Evolutionary conservation across 2,329 filamentous ascomycete genomes (phyloP).

Genomic region (Ophiognomonia clavigignenti-juglandacearum): DNA sequence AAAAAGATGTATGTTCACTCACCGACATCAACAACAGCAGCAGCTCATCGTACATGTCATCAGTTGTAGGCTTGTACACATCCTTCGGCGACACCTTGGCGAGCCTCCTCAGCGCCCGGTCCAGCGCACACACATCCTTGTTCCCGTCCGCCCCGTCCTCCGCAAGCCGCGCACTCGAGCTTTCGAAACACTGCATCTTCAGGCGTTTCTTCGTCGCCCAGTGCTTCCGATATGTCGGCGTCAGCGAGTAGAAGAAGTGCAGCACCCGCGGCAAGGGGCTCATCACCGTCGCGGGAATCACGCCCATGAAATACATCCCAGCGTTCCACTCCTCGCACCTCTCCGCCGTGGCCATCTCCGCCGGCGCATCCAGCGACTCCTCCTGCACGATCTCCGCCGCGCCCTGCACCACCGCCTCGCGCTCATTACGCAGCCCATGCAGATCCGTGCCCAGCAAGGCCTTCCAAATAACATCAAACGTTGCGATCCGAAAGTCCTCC

Average conservation of each 20-base stretch:
- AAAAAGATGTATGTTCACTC: background rate
- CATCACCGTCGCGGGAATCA: conserved; percentile 8
- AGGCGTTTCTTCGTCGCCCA: conserved; percentile 6
- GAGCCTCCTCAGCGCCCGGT: conserved; percentile 5
- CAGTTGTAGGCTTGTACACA: conserved; percentile 6
- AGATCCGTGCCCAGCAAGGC: conserved; percentile 9
- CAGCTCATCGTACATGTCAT: conserved; percentile 12
- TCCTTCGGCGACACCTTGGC: conserved; percentile 8
- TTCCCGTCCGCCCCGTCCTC: conserved; percentile 1
- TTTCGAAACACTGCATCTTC: conserved; percentile 4
- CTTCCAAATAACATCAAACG: conserved; percentile 14
- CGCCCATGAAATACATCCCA: conserved; percentile 2
- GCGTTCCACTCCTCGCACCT: conserved; percentile 7
- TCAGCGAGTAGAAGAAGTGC: conserved; percentile 10
- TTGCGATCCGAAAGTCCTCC: conserved; percentile 12
- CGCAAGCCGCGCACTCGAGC: conserved; percentile 3
- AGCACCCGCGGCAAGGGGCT: conserved; percentile 4
- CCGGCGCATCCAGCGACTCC: background rate
- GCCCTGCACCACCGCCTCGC: conserved; percentile 23
- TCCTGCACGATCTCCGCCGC: conserved; percentile 21
- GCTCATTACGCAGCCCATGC: conserved; percentile 18
- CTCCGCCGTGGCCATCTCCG: conserved; percentile 6
- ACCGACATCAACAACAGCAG: conserved; percentile 10
- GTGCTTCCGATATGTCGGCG: conserved; percentile 8
- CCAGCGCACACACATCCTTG: conserved; percentile 8